Percentiles rank a stretch among this genome's conserved stretches.
These are phyloP conservation scores for Colletotrichum phormii DNA, from an alignment of 2,329 filamentous ascomycete genomes.

Conservation along the genomic window DNA sequence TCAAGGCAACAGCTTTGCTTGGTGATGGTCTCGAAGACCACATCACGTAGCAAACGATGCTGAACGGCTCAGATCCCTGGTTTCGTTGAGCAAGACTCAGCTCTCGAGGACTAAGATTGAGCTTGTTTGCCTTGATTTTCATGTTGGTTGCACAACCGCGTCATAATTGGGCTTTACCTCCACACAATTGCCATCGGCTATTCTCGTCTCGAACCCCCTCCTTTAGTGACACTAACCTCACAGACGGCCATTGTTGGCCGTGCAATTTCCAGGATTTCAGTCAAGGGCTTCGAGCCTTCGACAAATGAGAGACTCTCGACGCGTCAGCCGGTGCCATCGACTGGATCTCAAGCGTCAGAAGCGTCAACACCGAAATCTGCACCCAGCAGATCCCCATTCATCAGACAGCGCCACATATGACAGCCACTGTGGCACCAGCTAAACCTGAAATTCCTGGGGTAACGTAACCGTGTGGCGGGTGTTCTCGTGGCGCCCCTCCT, in stretches of 20 bases:
- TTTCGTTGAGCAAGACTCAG: background rate
- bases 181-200: background rate
- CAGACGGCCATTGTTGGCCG: background rate
- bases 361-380: background rate
- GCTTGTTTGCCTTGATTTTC: background rate
- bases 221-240: background rate
- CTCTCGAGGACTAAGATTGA: background rate
- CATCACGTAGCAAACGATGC: background rate
- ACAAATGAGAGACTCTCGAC: background rate
- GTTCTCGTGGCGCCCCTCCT: background rate
- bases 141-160: background rate
- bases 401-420: conserved; percentile 23
- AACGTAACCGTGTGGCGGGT: conserved; percentile 28
- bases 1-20: background rate
- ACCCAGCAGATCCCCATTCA: background rate
- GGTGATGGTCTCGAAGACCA: background rate
- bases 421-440: conserved; percentile 11
- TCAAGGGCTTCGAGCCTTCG: no score
- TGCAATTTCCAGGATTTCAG: background rate
- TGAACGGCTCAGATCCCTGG: background rate
- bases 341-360: background rate
- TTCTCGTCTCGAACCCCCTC: background rate
- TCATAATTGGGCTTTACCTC: background rate
- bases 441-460: conserved; percentile 22
- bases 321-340: conserved; percentile 18